Evolutionary conservation across 768 basidiomycete species (phyloP), one percentile per base, ranked within the genome.

Genomic region (Mycena rebaudengoi): DNA sequence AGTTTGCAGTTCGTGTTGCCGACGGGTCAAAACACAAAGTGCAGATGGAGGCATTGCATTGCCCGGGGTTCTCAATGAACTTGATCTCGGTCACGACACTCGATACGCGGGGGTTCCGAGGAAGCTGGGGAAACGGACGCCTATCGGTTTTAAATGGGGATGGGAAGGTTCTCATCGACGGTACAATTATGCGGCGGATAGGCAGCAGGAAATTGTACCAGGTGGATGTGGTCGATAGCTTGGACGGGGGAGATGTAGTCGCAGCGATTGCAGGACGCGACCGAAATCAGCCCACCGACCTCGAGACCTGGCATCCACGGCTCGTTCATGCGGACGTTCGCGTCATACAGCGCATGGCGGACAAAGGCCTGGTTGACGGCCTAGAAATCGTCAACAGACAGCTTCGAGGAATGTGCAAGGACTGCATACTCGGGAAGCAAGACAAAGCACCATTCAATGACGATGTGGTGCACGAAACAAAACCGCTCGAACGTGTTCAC

Each of bases 211-310:
- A 40, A 18, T 18, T 53, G 26, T 53, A 53, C 23, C 8, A 53
- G 4, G 51, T 53, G 14, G 37, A 53, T 23, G 51, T 44, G 12
- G 43, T 44, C 11, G 33, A 7, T n/a, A 18, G 18, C 25, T n/a
- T 25, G 12, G 16, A n/a, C 41, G 8, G 21, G 43, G 14, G 43
- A 8, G 8, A 8, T 8, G 14, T 20, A 43, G 41, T 55, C 26
- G 41, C 45, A 1, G 69, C 64, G 3, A 50, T 67, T 11, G 41
- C 60, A 1, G 61, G 64, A 1, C 44, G 44, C 1, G 72, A 69
- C 5, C 64, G 68, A 20, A 53, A 68, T n/a, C n/a, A n/a, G n/a
- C n/a, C n/a, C n/a, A n/a, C n/a, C n/a, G n/a, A n/a, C n/a, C n/a
- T n/a, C n/a, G n/a, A n/a, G n/a, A n/a, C n/a, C n/a, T n/a, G n/a